Evolutionary conservation across 176 grass and related monocot species (phyloP).

Genomic region (Avena sativa): DNA sequence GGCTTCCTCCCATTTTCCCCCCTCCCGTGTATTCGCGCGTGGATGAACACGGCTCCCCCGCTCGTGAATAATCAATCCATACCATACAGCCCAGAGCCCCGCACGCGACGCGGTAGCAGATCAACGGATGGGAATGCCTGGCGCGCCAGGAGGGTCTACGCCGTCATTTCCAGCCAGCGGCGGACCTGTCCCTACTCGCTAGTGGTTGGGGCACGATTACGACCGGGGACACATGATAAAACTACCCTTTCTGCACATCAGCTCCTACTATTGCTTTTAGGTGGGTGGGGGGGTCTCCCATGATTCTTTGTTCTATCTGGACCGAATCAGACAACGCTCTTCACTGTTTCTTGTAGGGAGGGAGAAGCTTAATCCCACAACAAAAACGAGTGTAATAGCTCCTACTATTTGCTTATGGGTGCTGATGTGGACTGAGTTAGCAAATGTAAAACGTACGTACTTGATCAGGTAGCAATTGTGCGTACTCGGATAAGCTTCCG

Average conservation of each 20-base stretch:
- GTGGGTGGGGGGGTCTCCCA: neutral
- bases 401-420: neutral
- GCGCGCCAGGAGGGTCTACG: neutral
- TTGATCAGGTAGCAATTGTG: too few relatives aligned
- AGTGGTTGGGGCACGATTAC: too few relatives aligned
- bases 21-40: neutral
- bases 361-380: neutral
- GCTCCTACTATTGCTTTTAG: neutral
- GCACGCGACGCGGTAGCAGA: too few relatives aligned
- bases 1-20: neutral
- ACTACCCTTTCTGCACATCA: neutral
- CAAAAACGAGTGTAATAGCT: neutral
- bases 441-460: too few relatives aligned
- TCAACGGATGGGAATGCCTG: neutral
- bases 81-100: neutral
- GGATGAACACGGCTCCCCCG: neutral
- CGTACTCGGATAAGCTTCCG: too few relatives aligned
- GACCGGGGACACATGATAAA: neutral
- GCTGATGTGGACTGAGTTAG: too few relatives aligned
- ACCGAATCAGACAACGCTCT: neutral
- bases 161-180: constrained; percentile 11
- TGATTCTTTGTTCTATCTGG: constrained; percentile 3
- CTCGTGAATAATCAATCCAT: neutral
- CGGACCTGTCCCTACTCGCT: neutral
- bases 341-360: neutral